These are phyloP conservation scores for Epichloe coenophiala DNA, from an alignment of 2,329 filamentous ascomycete species.

Conservation along the genomic window DNA sequence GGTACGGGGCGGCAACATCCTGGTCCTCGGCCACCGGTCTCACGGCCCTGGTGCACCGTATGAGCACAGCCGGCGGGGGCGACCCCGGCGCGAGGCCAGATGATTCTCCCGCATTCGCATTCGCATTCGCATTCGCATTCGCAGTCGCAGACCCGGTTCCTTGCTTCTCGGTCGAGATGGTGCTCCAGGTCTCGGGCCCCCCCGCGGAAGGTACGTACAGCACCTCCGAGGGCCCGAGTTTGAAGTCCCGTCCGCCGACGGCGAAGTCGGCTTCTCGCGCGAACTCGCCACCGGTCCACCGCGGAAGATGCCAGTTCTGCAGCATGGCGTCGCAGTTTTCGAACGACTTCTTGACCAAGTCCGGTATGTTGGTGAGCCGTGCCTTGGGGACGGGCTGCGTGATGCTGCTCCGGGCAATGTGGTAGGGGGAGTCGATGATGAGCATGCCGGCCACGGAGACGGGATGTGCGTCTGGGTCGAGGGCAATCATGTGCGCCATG, in stretches of 20 bases:
- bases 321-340: constrained; percentile 19
- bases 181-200: constrained; percentile 6
- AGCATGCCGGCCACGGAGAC: constrained; percentile 14
- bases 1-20: constrained; percentile 4
- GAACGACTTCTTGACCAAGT: constrained; percentile 15
- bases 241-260: constrained; percentile 8
- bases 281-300: constrained; percentile 11
- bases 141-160: background rate
- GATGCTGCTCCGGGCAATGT: constrained; percentile 11
- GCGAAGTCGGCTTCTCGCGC: constrained; percentile 9
- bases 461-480: constrained; percentile 9
- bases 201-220: constrained; percentile 11
- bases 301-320: constrained; percentile 15
- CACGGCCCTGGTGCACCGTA: constrained; percentile 9
- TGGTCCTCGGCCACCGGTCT: constrained; percentile 2
- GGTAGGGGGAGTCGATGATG: constrained; percentile 18
- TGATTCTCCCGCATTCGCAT: background rate
- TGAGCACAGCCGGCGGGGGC: constrained; percentile 14
- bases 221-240: constrained; percentile 8
- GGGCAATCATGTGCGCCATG: constrained; percentile 14
- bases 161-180: background rate
- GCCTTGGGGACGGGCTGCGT: constrained; percentile 8
- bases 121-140: background rate
- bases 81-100: background rate
- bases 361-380: constrained; percentile 11